Evolutionary conservation across 805 yeast genomes (phyloP).

Genomic region (Scheffersomyces lignosus): DNA sequence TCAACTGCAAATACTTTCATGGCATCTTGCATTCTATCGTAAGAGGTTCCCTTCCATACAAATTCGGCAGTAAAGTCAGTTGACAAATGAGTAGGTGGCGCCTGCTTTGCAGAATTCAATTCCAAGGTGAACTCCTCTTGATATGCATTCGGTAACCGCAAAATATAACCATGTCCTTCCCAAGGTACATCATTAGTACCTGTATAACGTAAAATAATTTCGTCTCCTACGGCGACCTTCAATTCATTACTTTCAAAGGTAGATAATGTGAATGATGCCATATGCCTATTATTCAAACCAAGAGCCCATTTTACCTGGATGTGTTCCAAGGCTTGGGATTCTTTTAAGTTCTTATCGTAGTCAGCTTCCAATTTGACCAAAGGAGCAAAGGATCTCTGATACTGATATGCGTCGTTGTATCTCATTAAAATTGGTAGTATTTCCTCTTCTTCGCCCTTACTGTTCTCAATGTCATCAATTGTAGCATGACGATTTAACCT

Average conservation of each 20-base stretch:
- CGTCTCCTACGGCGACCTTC: conserved; percentile 83
- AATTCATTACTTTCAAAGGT: conserved; percentile 64
- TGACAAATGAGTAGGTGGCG: conserved; percentile 52
- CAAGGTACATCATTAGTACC: conserved; percentile 63
- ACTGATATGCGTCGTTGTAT: conserved; percentile 80
- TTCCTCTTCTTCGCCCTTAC: conserved; percentile 52
- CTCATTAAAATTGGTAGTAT: conserved; percentile 72
- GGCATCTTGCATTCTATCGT: conserved; percentile 81
- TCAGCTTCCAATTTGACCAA: conserved; percentile 80
- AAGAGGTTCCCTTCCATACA: conserved; percentile 86
- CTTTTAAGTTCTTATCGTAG: conserved; percentile 70
- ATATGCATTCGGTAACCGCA: conserved; percentile 65
- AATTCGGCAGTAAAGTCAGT: conserved; percentile 80
- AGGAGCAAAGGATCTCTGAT: conserved; percentile 84
- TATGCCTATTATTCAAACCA: conserved; percentile 61
- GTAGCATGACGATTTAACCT: conserved; percentile 69
- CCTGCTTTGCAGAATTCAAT: conserved; percentile 42
- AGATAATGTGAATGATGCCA: conserved; percentile 69
- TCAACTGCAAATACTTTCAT: conserved; percentile 69
- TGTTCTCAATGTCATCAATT: conserved; percentile 59
- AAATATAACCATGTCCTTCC: conserved; percentile 71
- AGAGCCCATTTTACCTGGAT: conserved; percentile 73
- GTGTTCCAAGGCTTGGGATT: conserved; percentile 73
- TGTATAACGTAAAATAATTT: conserved; percentile 63
- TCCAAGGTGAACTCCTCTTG: conserved; percentile 75